Conservation (phyloP, 352 stramenopile species). For the Phytophthora pluvialis region DNA sequence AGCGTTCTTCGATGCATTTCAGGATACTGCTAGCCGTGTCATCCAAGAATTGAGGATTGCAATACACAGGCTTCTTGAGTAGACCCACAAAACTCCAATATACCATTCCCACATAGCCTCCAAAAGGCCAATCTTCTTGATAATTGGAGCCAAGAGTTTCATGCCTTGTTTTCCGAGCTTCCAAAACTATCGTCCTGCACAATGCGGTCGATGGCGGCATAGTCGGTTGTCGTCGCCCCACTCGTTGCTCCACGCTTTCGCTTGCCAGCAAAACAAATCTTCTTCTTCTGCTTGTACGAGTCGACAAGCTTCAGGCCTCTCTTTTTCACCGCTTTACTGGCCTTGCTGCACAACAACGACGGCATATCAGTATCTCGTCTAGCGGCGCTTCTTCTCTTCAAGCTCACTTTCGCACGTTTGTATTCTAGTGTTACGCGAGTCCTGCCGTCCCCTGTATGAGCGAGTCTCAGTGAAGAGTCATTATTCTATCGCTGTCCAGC, state of each 20-base stretch:
- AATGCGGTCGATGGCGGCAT: neutral
- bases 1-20: neutral
- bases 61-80: neutral
- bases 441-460: too few relatives aligned
- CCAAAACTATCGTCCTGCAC: neutral
- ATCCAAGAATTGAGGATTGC: neutral
- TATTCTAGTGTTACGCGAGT: too few relatives aligned
- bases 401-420: too few relatives aligned
- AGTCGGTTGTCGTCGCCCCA: neutral
- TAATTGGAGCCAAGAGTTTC: conserved; percentile 12
- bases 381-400: too few relatives aligned
- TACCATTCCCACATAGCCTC: conserved; percentile 2
- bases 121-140: conserved; percentile 7
- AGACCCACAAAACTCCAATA: conserved; percentile 11
- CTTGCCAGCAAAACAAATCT: neutral
- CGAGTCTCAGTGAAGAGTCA: too few relatives aligned
- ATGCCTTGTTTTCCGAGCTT: neutral
- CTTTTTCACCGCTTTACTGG: too few relatives aligned
- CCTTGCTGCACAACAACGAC: too few relatives aligned
- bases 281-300: neutral
- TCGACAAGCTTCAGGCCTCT: too few relatives aligned
- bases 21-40: conserved; percentile 1
- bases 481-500: too few relatives aligned
- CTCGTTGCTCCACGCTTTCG: neutral
- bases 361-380: too few relatives aligned